Evolutionary conservation across 805 yeast genomes (phyloP).

Genomic region (Sugiyamaella boreocaroliniensis): DNA sequence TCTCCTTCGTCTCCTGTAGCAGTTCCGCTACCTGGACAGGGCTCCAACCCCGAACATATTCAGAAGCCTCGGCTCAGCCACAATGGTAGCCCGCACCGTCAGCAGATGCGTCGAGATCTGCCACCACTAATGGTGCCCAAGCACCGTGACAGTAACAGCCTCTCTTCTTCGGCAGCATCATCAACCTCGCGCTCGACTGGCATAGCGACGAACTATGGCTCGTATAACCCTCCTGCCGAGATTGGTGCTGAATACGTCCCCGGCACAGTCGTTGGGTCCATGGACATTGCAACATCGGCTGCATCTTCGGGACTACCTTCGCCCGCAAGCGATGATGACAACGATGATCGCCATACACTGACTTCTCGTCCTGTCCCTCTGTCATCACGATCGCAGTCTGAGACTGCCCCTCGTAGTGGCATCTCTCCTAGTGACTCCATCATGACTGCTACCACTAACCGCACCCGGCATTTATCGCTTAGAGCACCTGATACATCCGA

Average conservation of each 20-base stretch:
- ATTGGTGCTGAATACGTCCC: constrained; percentile 13
- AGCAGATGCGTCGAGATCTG: constrained; percentile 1
- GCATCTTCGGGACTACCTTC: neutral
- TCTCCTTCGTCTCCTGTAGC: neutral
- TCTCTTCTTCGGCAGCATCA: neutral
- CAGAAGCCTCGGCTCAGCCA: neutral
- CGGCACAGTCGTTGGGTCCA: neutral
- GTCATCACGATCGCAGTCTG: neutral
- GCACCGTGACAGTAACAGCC: neutral
- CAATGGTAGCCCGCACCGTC: neutral
- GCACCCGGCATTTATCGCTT: neutral
- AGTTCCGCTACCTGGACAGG: neutral
- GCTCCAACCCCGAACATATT: neutral
- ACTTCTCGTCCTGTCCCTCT: neutral
- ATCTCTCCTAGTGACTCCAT: neutral
- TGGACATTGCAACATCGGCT: neutral
- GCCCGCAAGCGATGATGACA: neutral
- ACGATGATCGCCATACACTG: neutral
- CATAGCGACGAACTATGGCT: neutral
- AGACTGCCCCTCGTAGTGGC: neutral
- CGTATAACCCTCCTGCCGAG: neutral
- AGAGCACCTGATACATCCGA: constrained; percentile 1
- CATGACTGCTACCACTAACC: neutral
- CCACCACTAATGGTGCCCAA: constrained; percentile 3
- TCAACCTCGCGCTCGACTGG: neutral